Conservation (phyloP, 768 basidiomycete genomes). For the Mycena leptocephala region DNA sequence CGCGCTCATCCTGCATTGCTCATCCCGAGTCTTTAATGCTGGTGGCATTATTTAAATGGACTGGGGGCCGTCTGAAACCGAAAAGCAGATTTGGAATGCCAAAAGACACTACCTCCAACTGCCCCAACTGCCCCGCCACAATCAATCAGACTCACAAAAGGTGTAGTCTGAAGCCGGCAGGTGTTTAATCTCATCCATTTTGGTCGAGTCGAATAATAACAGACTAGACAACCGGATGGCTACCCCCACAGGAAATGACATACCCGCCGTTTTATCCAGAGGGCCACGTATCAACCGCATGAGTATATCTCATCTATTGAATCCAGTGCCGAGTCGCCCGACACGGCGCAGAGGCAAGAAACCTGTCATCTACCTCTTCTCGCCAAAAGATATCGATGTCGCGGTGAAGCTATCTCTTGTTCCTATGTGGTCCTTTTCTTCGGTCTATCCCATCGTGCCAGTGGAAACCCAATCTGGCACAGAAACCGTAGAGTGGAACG, state of each 20-base stretch:
- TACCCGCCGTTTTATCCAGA: background rate
- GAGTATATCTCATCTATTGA: background rate
- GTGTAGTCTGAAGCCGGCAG: background rate
- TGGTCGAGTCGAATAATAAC: too few relatives aligned
- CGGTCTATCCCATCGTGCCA: background rate
- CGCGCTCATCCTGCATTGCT: background rate
- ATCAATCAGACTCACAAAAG: background rate
- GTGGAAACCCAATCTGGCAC: background rate
- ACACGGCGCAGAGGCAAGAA: constrained; percentile 4
- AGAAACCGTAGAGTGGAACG: background rate
- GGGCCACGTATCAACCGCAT: background rate
- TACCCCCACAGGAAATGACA: background rate
- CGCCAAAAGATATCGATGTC: background rate
- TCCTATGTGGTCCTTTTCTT: constrained; percentile 11
- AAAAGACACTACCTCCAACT: background rate
- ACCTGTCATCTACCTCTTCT: constrained; percentile 23
- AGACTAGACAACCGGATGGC: background rate
- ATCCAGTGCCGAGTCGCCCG: background rate
- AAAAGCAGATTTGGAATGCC: background rate
- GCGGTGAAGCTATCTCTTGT: constrained; percentile 15
- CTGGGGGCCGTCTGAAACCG: background rate
- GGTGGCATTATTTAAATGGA: background rate
- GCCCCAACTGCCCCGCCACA: background rate
- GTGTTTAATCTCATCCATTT: background rate
- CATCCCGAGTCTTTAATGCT: background rate